Conservation (phyloP, 2,329 filamentous ascomycete species). For the Verticillium longisporum region DNA sequence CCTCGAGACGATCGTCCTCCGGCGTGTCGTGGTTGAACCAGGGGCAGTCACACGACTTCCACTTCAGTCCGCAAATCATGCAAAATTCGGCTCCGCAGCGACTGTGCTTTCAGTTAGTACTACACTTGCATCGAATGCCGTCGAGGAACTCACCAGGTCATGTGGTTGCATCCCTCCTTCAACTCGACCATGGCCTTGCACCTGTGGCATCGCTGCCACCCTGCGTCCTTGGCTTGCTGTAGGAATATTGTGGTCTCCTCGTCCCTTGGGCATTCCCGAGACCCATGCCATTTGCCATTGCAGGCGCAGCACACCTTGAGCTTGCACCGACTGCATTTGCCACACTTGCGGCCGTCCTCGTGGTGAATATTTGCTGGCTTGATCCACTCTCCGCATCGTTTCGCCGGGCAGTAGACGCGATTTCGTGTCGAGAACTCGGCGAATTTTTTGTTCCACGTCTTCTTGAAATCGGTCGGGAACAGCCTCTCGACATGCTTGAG, state of each 20-base stretch:
- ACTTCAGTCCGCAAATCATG: conserved; percentile 74
- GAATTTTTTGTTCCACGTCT: conserved; percentile 73
- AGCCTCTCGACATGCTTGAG: conserved; percentile 69
- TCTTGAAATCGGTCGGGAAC: conserved; percentile 70
- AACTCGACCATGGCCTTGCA: conserved; percentile 72
- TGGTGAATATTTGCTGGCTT: conserved; percentile 61
- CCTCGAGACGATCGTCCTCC: conserved; percentile 47
- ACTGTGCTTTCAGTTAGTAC: conserved; percentile 27
- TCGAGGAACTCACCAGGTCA: conserved; percentile 62
- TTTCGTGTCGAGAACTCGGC: conserved; percentile 68
- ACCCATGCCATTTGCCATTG: conserved; percentile 66
- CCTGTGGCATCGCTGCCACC: conserved; percentile 70
- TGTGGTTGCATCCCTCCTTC: conserved; percentile 80
- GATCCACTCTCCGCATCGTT: conserved; percentile 73
- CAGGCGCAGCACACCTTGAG: conserved; percentile 70
- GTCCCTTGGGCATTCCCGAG: conserved; percentile 64
- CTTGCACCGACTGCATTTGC: conserved; percentile 63
- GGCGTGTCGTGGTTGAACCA: conserved; percentile 62
- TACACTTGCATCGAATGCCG: background rate
- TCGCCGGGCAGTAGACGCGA: conserved; percentile 69
- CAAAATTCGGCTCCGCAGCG: conserved; percentile 81
- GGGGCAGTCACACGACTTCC: conserved; percentile 78
- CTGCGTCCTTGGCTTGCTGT: conserved; percentile 56
- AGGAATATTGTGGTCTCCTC: conserved; percentile 59
- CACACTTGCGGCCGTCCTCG: conserved; percentile 55